These are phyloP conservation scores for Trichoderma atrobrunneum DNA, from an alignment of 2,329 filamentous ascomycete genomes.

Conservation along the genomic window DNA sequence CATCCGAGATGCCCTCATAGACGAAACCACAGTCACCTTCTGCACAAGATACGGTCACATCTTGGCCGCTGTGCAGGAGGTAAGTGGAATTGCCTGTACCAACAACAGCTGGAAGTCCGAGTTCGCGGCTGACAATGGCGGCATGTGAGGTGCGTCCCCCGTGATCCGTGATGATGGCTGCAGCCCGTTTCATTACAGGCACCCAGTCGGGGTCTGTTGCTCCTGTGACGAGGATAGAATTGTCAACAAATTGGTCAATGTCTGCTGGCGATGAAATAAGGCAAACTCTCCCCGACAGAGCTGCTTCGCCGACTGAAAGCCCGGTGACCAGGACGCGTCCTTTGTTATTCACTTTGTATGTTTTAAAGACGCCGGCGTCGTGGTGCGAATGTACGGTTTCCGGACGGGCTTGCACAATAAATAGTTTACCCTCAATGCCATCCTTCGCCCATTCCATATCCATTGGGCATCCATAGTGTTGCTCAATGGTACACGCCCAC, in stretches of 20 bases:
- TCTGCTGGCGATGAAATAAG: slow-evolving; percentile 30
- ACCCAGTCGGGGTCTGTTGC: slow-evolving; percentile 39
- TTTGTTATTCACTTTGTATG: slow-evolving; percentile 32
- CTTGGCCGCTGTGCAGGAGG: slow-evolving; percentile 35
- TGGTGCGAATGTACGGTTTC: slow-evolving; percentile 37
- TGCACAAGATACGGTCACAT: slow-evolving; percentile 39
- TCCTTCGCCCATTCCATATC: slow-evolving; percentile 42
- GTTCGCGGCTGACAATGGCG: slow-evolving; percentile 41
- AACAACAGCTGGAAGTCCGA: slow-evolving; percentile 38
- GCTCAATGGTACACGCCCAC: slow-evolving; percentile 36
- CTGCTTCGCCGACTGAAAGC: slow-evolving; percentile 34
- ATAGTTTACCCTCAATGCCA: slow-evolving; percentile 29
- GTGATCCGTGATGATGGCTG: slow-evolving; percentile 38
- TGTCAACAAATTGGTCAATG: slow-evolving; percentile 34
- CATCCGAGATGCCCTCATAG: slow-evolving; percentile 36
- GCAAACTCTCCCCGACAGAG: slow-evolving; percentile 33
- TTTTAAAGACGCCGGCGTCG: slow-evolving; percentile 32
- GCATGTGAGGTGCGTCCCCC: slow-evolving; percentile 39
- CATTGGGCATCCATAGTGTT: slow-evolving; percentile 37
- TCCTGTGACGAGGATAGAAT: slow-evolving; percentile 36
- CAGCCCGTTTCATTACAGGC: slow-evolving; percentile 38
- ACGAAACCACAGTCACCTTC: slow-evolving; percentile 38
- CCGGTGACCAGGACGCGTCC: slow-evolving; percentile 31
- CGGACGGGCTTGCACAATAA: slow-evolving; percentile 37
- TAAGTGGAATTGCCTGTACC: slow-evolving; percentile 37